phyloP scores from a whole-genome alignment of 2,329 filamentous ascomycete genomes.

The Fusarium sp. region DNA sequence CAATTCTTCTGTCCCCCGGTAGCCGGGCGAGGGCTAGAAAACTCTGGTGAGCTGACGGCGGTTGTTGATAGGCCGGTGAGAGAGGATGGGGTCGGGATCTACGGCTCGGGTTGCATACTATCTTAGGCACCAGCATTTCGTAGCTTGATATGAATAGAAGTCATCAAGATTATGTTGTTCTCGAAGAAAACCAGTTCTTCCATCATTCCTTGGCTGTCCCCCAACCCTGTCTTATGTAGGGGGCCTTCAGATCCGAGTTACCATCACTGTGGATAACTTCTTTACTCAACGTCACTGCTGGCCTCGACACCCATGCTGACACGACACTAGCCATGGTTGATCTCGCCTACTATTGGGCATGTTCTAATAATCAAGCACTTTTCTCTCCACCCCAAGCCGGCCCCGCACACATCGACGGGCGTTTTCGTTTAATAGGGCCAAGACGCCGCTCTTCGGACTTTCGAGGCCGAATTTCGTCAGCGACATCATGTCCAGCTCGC shows the following conservation, averaged over 20 bases:
- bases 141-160: not conserved
- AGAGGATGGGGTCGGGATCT: not conserved
- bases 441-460: not conserved
- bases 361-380: not conserved
- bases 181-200: conserved; percentile 6
- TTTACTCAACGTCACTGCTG: not conserved
- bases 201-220: not conserved
- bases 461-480: not conserved
- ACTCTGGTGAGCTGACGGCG: not conserved
- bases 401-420: conserved; percentile 2
- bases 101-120: conserved; percentile 2
- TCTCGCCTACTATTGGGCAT: not conserved
- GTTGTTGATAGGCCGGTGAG: not conserved
- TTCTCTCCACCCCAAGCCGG: not conserved
- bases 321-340: not conserved
- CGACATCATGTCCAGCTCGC: conserved; percentile 20
- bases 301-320: conserved; percentile 2
- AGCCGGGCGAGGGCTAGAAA: conserved; percentile 10
- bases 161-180: conserved; percentile 5
- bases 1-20: no score
- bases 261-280: not conserved
- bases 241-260: not conserved
- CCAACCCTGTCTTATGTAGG: not conserved
- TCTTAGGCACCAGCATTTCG: conserved; percentile 24
- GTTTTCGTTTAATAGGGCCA: conserved; percentile 7